These are phyloP conservation scores for Komagataella mondaviorum DNA, from an alignment of 805 yeast species.

Conservation along the genomic window DNA sequence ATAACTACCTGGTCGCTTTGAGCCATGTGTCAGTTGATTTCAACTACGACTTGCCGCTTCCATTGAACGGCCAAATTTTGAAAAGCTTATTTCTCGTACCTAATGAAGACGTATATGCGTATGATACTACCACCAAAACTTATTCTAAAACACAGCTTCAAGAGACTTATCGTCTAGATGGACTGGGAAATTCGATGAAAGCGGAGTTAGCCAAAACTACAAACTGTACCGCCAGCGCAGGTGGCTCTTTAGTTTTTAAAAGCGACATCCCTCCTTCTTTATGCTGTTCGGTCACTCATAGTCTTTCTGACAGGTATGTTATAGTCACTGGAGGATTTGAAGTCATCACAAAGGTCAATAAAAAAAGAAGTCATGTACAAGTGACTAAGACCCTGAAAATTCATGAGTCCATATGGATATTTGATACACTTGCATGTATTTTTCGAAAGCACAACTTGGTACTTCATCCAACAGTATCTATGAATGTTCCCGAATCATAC, in stretches of 20 bases:
- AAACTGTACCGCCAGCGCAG: not conserved
- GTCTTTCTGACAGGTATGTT: not conserved
- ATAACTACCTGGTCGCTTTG: conserved; percentile 18
- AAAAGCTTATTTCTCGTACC: conserved; percentile 27
- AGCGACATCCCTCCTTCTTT: not conserved
- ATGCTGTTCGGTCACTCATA: not conserved
- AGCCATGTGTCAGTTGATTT: conserved; percentile 16
- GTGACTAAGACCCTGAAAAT: not conserved
- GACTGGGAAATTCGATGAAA: not conserved
- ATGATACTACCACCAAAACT: conserved; percentile 25
- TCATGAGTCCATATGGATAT: not conserved
- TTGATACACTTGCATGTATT: conserved; percentile 14
- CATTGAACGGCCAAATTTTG: conserved; percentile 25
- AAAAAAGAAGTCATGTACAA: not conserved
- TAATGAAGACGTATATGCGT: conserved; percentile 21
- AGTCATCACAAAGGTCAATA: not conserved
- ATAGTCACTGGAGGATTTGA: not conserved
- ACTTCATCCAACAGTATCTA: conserved; percentile 16
- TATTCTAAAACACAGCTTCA: conserved; percentile 6
- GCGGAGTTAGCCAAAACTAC: not conserved
- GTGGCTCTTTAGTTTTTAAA: not conserved
- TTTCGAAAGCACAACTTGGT: conserved; percentile 6
- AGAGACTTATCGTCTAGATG: not conserved
- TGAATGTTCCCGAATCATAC: conserved; percentile 13
- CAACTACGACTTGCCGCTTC: conserved; percentile 28